Evolutionary conservation across 768 basidiomycete species (phyloP).

Genomic region (Tricholoma saponaceum): DNA sequence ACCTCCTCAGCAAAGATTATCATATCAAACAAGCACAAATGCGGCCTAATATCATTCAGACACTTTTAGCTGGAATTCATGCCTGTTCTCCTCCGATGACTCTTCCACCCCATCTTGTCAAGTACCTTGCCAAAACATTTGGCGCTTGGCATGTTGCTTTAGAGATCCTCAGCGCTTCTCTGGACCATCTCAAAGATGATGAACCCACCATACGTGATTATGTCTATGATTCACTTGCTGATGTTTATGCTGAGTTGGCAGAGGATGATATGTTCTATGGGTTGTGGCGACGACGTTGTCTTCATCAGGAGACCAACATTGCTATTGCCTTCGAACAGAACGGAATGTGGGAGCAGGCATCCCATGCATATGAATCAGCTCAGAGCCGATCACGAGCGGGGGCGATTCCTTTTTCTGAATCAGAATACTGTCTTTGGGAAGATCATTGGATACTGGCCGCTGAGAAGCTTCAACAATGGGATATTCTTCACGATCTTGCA

Average conservation of each 20-base stretch:
- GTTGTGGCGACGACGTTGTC: slow-evolving; percentile 84
- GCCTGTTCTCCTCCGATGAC: slow-evolving; percentile 85
- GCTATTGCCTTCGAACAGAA: slow-evolving; percentile 91
- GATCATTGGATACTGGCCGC: slow-evolving; percentile 98
- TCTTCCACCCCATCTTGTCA: slow-evolving; percentile 91
- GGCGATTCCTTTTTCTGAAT: slow-evolving; percentile 84
- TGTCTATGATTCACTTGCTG: slow-evolving; percentile 86
- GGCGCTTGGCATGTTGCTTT: slow-evolving; percentile 92
- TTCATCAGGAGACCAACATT: slow-evolving; percentile 87
- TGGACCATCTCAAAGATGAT: slow-evolving; percentile 77
- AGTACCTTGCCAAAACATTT: slow-evolving; percentile 94
- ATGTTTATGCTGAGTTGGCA: slow-evolving; percentile 90
- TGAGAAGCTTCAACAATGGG: slow-evolving; percentile 98
- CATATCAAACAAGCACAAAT: slow-evolving; percentile 85
- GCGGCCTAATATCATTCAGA: slow-evolving; percentile 90
- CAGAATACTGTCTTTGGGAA: slow-evolving; percentile 97
- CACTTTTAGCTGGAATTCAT: slow-evolving; percentile 78
- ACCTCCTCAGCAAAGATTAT: slow-evolving; percentile 88
- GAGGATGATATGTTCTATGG: slow-evolving; percentile 99
- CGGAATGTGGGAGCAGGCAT: slow-evolving; percentile 95
- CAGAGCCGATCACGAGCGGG: slow-evolving; percentile 83
- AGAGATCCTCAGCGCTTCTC: slow-evolving; percentile 79
- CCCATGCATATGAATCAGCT: slow-evolving; percentile 83
- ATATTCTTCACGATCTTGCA: slow-evolving; percentile 87
- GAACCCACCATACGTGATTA: slow-evolving; percentile 77